phyloP scores from a whole-genome alignment of 352 stramenopile genomes.

The Pythium catenulatum region DNA sequence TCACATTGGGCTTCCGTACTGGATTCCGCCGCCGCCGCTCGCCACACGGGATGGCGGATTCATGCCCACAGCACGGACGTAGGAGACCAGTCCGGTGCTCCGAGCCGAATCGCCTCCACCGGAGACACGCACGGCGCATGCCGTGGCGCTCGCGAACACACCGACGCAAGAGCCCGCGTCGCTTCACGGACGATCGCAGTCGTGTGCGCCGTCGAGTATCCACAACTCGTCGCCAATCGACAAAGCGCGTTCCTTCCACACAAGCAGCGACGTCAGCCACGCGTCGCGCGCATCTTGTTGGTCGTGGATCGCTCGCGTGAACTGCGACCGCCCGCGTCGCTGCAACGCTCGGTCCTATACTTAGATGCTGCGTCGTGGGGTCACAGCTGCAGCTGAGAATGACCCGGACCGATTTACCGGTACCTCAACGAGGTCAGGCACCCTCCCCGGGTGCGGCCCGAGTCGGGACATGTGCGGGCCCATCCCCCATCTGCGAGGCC shows the following conservation, averaged over 20 bases:
- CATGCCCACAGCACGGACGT: slow-evolving; percentile 15
- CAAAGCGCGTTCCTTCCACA: neutral
- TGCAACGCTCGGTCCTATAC: slow-evolving; percentile 3
- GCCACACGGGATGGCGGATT: slow-evolving; percentile 1
- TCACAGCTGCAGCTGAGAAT: too few relatives aligned
- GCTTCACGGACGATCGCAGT: slow-evolving; percentile 19
- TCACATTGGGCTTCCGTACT: too few relatives aligned
- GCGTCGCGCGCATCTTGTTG: neutral
- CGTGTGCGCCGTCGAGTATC: neutral
- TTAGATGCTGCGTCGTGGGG: neutral
- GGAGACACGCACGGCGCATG: neutral
- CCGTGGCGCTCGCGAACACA: neutral
- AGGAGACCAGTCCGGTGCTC: neutral
- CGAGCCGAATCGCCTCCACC: neutral
- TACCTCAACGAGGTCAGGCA: slow-evolving; percentile 27
- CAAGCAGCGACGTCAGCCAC: neutral
- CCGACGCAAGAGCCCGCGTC: neutral
- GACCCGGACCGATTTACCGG: too few relatives aligned
- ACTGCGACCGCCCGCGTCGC: neutral
- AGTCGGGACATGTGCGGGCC: neutral
- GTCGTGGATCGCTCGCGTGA: neutral
- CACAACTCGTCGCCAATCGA: slow-evolving; percentile 14
- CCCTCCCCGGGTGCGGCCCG: neutral
- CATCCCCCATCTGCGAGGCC: neutral
- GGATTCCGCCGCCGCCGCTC: neutral